Evolutionary conservation across 2,329 filamentous ascomycete genomes (phyloP), one percentile per base, ranked within the genome.

Genomic region (Neocatenulostroma microsporum): DNA sequence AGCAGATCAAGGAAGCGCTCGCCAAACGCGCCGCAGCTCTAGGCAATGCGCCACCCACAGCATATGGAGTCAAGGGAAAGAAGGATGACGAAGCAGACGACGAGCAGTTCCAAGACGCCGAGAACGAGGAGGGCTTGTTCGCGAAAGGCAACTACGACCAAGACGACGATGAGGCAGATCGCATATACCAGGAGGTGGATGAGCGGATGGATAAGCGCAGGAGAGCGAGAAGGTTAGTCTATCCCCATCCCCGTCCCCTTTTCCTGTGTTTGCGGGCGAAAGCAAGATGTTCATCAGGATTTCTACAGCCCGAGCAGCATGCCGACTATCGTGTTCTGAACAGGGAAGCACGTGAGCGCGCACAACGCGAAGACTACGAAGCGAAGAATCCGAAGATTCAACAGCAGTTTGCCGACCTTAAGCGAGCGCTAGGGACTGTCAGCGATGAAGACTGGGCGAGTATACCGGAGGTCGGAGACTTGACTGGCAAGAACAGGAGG

Each of bases 381-480:
- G 80, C 82, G 51, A 89, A 94, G 61, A 96, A 98, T 60, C 91
- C 91, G 11, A 98, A 96, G 65, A 95, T 98, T 35, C 85, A 94
- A 57, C 85, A 95, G 50, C 91, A 98, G 62, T 98, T 98, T 61
- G 87, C 88, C 57, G 91, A 96, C 53, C 68, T 96, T 34, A 98
- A 98, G 64, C 78, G 93, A 55, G 86, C 85, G 4, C 73, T 98
- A 24, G 82, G 84, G 26, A 83, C 80, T 5, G 83, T 98, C 19
- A 84, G 84, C 28, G 89, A 96, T 58, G 89, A 98, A 45, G 88
- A 98, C 53, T 98, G 91, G 91, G 87, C 86, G 25, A 93, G 80
- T 53, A 71, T 98, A 26, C 93, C 91, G 4, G 93, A 98, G 55
- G 89, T 95, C 21, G 91, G 93, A 52, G 91, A 98, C 62, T 73